These are phyloP conservation scores for Ganoderma meredithae DNA, from an alignment of 1,284 basidiomycete species.

Conservation along the genomic window DNA sequence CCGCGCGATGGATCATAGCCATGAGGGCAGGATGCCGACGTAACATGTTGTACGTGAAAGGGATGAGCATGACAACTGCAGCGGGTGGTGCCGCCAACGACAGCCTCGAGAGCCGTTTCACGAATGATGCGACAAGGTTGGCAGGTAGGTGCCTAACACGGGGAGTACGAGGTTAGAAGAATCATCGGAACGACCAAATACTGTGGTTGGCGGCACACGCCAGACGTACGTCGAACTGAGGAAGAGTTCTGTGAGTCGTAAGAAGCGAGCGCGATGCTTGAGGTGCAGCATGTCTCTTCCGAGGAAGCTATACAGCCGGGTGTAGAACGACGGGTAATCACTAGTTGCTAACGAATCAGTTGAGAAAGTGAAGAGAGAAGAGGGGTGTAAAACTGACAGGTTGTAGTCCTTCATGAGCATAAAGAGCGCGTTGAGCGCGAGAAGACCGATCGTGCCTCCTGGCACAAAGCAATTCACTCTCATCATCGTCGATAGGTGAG, in stretches of 20 bases:
- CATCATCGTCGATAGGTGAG: background rate
- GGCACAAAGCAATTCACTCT: conserved; percentile 2
- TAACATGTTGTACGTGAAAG: conserved; percentile 95
- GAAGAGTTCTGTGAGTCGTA: conserved; percentile 92
- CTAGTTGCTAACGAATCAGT: conserved; percentile 47
- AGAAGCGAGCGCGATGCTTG: conserved; percentile 94
- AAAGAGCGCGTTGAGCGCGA: conserved; percentile 93
- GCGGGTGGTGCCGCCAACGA: conserved; percentile 89
- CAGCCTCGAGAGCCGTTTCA: conserved; percentile 89
- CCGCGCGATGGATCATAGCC: conserved; percentile 86
- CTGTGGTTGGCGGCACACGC: background rate
- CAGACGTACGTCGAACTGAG: conserved; percentile 82
- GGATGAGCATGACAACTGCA: conserved; percentile 90
- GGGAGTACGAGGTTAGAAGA: background rate
- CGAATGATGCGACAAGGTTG: conserved; percentile 90
- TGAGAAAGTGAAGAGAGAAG: background rate
- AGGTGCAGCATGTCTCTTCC: conserved; percentile 89
- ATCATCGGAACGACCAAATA: background rate
- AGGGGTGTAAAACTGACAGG: conserved; percentile 62
- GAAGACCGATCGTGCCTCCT: conserved; percentile 89
- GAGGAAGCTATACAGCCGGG: conserved; percentile 90
- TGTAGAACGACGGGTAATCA: conserved; percentile 97
- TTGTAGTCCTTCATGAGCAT: conserved; percentile 94
- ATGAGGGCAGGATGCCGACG: conserved; percentile 93
- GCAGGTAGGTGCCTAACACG: conserved; percentile 83